These are phyloP conservation scores for Fomitopsis palustris DNA, from an alignment of 1,284 basidiomycete species.

Conservation along the genomic window DNA sequence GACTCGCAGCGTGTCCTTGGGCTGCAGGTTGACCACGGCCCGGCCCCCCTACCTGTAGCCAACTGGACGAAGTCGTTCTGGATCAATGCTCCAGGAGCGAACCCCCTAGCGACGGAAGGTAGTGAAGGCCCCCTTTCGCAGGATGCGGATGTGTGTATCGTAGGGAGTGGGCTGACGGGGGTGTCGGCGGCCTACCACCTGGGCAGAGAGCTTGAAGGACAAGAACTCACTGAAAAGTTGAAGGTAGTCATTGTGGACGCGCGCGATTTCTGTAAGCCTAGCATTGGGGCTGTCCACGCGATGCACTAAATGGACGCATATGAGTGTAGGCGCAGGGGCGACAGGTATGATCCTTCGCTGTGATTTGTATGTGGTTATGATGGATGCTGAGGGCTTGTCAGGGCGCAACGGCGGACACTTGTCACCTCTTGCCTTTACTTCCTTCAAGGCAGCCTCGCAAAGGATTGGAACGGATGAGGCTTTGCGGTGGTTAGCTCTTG, in stretches of 20 bases:
- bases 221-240: constrained; percentile 19
- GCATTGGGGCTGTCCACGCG: background rate
- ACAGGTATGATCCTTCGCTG: constrained; percentile 49
- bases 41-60: constrained; percentile 43
- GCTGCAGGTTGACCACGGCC: constrained; percentile 8
- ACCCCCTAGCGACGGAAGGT: constrained; percentile 61
- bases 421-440: constrained; percentile 46
- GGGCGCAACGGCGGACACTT: constrained; percentile 80
- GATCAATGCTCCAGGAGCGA: constrained; percentile 55
- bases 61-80: constrained; percentile 72
- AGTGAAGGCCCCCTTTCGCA: constrained; percentile 52
- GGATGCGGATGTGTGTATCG: constrained; percentile 69
- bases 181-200: constrained; percentile 70
- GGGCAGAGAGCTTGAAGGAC: constrained; percentile 33
- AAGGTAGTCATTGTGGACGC: constrained; percentile 68
- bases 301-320: background rate
- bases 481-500: constrained; percentile 49
- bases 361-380: background rate
- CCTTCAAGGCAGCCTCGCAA: constrained; percentile 37
- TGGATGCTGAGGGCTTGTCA: constrained; percentile 18
- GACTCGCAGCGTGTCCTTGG: constrained; percentile 19
- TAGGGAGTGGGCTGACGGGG: constrained; percentile 78
- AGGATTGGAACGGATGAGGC: constrained; percentile 53
- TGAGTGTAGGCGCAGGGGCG: constrained; percentile 66
- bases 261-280: constrained; percentile 68